A percentile compares a stretch with the other conserved stretches of the same genome.
Evolutionary conservation across 1,284 basidiomycete genomes (phyloP).

Genomic region (Boletus sp.): DNA sequence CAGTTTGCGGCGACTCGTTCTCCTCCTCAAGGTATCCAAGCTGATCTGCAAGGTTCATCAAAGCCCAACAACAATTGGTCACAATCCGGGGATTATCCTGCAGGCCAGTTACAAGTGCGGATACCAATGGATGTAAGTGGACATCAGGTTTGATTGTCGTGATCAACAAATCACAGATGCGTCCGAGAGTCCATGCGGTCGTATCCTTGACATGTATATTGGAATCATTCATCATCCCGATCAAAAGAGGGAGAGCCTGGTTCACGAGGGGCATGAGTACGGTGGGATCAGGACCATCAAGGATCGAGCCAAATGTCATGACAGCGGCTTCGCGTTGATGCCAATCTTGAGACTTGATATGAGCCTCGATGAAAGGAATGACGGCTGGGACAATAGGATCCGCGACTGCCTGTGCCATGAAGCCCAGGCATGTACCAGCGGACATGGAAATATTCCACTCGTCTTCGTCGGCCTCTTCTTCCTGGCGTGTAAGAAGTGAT

Average conservation of each 20-base stretch:
- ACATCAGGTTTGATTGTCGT: conserved; percentile 85
- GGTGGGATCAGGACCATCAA: conserved; percentile 89
- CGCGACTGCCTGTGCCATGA: conserved; percentile 87
- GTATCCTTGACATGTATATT: conserved; percentile 93
- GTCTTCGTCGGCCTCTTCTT: conserved; percentile 96
- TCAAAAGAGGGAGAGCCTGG: conserved; percentile 91
- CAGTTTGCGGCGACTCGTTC: conserved; percentile 41
- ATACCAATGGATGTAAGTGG: conserved; percentile 82
- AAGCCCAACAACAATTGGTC: conserved; percentile 93
- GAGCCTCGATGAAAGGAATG: conserved; percentile 96
- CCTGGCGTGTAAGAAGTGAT: conserved; percentile 85
- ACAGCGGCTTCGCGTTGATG: conserved; percentile 94
- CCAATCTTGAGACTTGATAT: conserved; percentile 94
- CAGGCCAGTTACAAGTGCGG: conserved; percentile 80
- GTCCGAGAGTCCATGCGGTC: conserved; percentile 95
- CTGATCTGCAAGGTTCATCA: conserved; percentile 93
- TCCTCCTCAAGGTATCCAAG: conserved; percentile 67
- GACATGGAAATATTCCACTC: conserved; percentile 99
- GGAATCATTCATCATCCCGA: conserved; percentile 91
- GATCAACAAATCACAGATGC: conserved; percentile 91
- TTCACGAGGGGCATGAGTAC: conserved; percentile 89
- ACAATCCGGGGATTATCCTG: conserved; percentile 83
- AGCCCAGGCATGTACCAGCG: conserved; percentile 87
- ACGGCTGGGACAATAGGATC: conserved; percentile 90
- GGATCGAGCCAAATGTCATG: conserved; percentile 97